Conservation (phyloP, 169 alveolate species). For the Pseudocohnilembus persalinus region DNA sequence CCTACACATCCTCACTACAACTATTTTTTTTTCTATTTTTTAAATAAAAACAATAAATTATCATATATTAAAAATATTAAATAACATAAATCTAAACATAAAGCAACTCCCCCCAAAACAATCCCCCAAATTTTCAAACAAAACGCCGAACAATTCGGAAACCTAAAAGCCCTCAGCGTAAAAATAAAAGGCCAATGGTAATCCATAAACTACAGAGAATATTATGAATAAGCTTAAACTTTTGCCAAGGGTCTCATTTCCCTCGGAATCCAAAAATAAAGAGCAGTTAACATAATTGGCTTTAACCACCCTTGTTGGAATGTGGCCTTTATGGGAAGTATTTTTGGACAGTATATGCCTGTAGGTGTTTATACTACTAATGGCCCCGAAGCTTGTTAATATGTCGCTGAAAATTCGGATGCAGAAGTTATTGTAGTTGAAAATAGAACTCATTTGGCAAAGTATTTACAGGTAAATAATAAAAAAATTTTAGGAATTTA, state of each 20-base stretch:
- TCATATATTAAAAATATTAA: too few relatives aligned
- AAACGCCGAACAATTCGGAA: constrained; percentile 44
- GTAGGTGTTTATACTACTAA: constrained; percentile 85
- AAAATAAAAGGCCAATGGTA: constrained; percentile 48
- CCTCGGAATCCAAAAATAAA: constrained; percentile 57
- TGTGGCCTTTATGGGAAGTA: constrained; percentile 72
- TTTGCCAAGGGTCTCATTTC: constrained; percentile 74
- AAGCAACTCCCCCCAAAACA: constrained; percentile 52
- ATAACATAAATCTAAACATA: too few relatives aligned
- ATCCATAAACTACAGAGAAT: constrained; percentile 66
- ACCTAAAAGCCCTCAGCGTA: constrained; percentile 56
- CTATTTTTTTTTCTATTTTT: too few relatives aligned
- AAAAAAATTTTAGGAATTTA: too few relatives aligned
- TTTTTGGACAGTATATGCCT: constrained; percentile 69
- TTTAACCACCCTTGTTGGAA: constrained; percentile 82
- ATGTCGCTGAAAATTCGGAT: constrained; percentile 80
- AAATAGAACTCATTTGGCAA: constrained; percentile 59
- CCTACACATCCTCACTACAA: too few relatives aligned
- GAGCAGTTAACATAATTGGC: constrained; percentile 79
- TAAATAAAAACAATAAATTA: too few relatives aligned
- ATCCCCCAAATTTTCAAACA: constrained; percentile 53
- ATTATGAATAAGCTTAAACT: constrained; percentile 44
- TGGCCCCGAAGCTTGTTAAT: constrained; percentile 67
- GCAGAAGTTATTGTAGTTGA: constrained; percentile 74
- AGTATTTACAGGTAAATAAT: constrained; percentile 47